Evolutionary conservation across 2,329 filamentous ascomycete genomes (phyloP).

Genomic region (Chalara sp.): DNA sequence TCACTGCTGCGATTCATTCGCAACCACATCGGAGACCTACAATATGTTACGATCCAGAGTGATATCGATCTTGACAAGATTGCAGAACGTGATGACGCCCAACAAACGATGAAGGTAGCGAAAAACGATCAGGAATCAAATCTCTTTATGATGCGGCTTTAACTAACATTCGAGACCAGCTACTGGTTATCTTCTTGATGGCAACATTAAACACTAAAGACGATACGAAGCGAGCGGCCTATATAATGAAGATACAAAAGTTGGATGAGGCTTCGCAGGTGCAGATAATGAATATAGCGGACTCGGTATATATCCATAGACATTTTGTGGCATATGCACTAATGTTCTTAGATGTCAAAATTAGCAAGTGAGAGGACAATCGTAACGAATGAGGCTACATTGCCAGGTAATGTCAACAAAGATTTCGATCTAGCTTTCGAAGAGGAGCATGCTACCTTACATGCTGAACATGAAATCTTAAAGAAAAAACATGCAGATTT

Average conservation of each 20-base stretch:
- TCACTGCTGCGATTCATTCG: slow-evolving; percentile 49
- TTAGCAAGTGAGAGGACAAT: too few species aligned
- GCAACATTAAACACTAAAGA: slow-evolving; percentile 55
- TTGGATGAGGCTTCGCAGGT: slow-evolving; percentile 37
- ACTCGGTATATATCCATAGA: slow-evolving; percentile 10
- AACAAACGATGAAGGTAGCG: slow-evolving; percentile 47
- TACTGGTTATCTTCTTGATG: slow-evolving; percentile 57
- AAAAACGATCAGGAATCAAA: neutral
- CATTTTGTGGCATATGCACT: neutral
- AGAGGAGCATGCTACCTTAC: slow-evolving; percentile 38
- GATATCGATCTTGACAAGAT: slow-evolving; percentile 49
- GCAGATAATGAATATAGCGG: slow-evolving; percentile 28
- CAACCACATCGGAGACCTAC: slow-evolving; percentile 43
- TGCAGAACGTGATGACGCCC: slow-evolving; percentile 47
- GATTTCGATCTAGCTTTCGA: slow-evolving; percentile 32
- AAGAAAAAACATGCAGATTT: slow-evolving; percentile 53
- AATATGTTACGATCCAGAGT: slow-evolving; percentile 40
- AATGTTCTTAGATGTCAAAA: neutral
- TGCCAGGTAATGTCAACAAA: slow-evolving; percentile 3
- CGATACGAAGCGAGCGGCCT: slow-evolving; percentile 37
- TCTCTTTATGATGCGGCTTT: neutral
- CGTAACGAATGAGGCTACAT: slow-evolving; percentile 2
- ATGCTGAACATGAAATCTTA: slow-evolving; percentile 44
- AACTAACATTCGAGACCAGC: slow-evolving; percentile 33
- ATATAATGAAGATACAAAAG: slow-evolving; percentile 39